phyloP scores from a whole-genome alignment of 225 moss, liverwort and hornwort genomes.

The Polytrichum formosum region DNA sequence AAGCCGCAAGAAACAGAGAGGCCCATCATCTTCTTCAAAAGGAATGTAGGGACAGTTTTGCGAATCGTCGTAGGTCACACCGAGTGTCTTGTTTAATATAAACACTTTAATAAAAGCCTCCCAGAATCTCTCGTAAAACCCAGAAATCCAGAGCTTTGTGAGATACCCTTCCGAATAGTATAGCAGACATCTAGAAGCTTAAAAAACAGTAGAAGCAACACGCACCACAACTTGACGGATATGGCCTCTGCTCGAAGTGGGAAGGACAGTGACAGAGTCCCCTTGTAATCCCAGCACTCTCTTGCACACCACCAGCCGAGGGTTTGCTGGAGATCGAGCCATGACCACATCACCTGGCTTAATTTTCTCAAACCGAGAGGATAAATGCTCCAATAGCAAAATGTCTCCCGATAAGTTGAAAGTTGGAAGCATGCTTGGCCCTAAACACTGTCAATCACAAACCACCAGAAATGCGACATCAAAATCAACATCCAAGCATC shows the following conservation, averaged over 20 bases:
- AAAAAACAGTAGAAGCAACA: not conserved
- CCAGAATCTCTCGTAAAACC: slow-evolving; percentile 6
- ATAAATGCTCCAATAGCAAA: slow-evolving; percentile 89
- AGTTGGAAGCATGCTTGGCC: slow-evolving; percentile 99
- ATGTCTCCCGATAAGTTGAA: slow-evolving; percentile 97
- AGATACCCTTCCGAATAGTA: too few species aligned
- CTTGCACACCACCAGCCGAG: slow-evolving; percentile 93
- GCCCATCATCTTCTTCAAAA: too few species aligned
- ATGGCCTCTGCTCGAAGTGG: slow-evolving; percentile 83
- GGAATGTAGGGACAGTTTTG: too few species aligned
- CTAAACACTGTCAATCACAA: slow-evolving; percentile 66
- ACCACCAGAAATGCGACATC: too few species aligned
- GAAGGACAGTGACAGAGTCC: slow-evolving; percentile 81
- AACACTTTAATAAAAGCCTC: too few species aligned
- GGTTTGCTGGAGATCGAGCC: slow-evolving; percentile 92
- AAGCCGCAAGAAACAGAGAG: too few species aligned
- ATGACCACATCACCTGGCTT: slow-evolving; percentile 94
- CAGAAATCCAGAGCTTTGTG: not conserved
- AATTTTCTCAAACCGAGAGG: slow-evolving; percentile 81
- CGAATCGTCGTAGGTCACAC: too few species aligned
- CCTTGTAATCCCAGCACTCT: slow-evolving; percentile 94
- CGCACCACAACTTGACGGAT: slow-evolving; percentile 85
- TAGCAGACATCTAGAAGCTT: too few species aligned
- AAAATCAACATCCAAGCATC: too few species aligned
- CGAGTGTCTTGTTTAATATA: too few species aligned